phyloP scores from a whole-genome alignment of 345 rosid species.

The Heritiera fomes region DNA sequence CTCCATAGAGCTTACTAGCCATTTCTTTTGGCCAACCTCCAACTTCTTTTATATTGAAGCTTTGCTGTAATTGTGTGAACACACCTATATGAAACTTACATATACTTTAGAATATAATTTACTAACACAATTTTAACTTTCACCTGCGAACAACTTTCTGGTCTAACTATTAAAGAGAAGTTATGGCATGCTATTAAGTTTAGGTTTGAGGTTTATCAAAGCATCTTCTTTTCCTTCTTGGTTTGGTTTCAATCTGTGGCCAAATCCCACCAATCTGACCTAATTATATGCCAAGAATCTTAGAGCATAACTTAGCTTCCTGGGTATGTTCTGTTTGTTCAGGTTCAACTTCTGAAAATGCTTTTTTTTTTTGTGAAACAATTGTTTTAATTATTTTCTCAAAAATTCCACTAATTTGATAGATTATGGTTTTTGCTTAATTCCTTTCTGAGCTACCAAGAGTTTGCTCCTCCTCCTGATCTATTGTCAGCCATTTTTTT shows the following conservation, averaged over 20 bases:
- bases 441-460: not conserved
- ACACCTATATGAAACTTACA: too few species aligned
- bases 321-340: constrained; percentile 53
- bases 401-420: not conserved
- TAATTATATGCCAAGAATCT: not conserved
- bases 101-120: too few species aligned
- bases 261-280: not conserved
- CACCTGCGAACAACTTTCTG: too few species aligned
- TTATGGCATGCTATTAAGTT: too few species aligned
- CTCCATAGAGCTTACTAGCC: too few species aligned
- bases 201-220: not conserved
- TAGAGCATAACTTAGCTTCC: constrained; percentile 47
- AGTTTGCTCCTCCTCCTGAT: not conserved
- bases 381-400: not conserved
- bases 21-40: too few species aligned
- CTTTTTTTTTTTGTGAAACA: not conserved
- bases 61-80: too few species aligned
- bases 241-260: not conserved
- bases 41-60: too few species aligned
- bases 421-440: not conserved
- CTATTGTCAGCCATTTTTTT: not conserved
- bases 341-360: constrained; percentile 4
- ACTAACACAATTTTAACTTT: too few species aligned
- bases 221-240: not conserved
- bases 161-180: too few species aligned